Evolutionary conservation across 208 protist genomes (phyloP), one percentile per base, ranked within the genome.

Genomic region (Herpetomonas muscarum): DNA sequence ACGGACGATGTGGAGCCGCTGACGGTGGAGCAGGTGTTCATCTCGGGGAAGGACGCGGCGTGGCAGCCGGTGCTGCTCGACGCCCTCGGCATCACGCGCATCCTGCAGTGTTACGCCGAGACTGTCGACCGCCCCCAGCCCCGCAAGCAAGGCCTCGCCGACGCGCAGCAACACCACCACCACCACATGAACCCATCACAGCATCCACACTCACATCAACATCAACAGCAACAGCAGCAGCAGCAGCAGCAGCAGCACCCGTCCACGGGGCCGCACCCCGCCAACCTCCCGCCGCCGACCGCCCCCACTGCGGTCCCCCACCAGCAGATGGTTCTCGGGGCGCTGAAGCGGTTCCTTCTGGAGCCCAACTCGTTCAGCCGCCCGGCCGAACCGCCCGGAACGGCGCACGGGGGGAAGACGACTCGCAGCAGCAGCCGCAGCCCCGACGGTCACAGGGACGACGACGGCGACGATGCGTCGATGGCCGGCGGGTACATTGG

Each of bases 21-120:
- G 22, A 44, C 21, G 30, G 76, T 55, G 30, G 52, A 53, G 24
- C 67, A 79, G 53, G n/a, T 84, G 34, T 92, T 82, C 55, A 67
- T 92, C 48, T 64, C 78, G 1, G 85, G 85, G 24, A 92, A 86
- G 61, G 76, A 92, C 41, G 78, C 80, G 0, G 78, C 78, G 12
- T 80, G 73, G 66, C 85, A 92, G 62, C 85, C 85, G 21, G 60
- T 92, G 37, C 48, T 88, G 32, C 57, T 92, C 42, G 85, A 92
- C 9, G 25, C 75, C 3, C 57, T 86, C 29, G 45, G 61, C 49
- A 61, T 88, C 36, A 79, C 68, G 10, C 85, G 85, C 3, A 55
- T 92, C 1, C 59, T 92, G 28, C 85, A 92, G 70, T 92, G 85
- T 62, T 88, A 83, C 65, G 55, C 71, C 39, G 79, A 85, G n/a